phyloP scores from a whole-genome alignment of 2,329 filamentous ascomycete species.

The Xylaria sp. region DNA sequence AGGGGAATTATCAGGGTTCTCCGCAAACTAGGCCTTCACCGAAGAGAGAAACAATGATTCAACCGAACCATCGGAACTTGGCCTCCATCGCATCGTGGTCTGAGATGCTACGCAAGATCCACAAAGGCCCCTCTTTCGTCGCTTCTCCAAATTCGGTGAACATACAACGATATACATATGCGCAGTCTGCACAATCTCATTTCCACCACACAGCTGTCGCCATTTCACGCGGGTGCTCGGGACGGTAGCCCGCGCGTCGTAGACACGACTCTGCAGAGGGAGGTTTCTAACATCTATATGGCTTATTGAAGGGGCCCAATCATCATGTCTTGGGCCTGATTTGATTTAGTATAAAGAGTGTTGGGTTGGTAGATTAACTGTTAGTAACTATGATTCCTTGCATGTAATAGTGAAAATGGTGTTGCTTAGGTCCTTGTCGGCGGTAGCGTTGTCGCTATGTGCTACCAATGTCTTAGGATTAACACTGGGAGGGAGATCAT shows the following conservation, averaged over 20 bases:
- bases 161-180: not conserved
- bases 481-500: slow-evolving; percentile 11
- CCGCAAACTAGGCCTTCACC: slow-evolving; percentile 15
- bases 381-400: not conserved
- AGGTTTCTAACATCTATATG: not conserved
- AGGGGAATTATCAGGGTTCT: slow-evolving; percentile 11
- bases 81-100: not conserved
- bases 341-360: slow-evolving; percentile 1
- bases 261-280: not conserved
- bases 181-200: slow-evolving; percentile 15
- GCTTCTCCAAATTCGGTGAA: slow-evolving; percentile 3
- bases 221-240: slow-evolving; percentile 17
- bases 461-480: slow-evolving; percentile 1
- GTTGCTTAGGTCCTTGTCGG: slow-evolving; percentile 7
- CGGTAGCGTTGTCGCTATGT: slow-evolving; percentile 4
- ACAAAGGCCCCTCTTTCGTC: not conserved
- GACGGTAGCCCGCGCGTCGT: slow-evolving; percentile 19
- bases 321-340: not conserved
- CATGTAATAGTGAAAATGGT: slow-evolving; percentile 11
- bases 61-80: slow-evolving; percentile 13
- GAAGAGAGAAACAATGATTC: not conserved
- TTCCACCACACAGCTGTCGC: slow-evolving; percentile 24
- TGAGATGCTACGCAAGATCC: not conserved
- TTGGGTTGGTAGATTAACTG: not conserved
- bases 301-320: not conserved